phyloP scores from a whole-genome alignment of 371 early-diverging fungal genomes.

The Funneliformis caledonium region DNA sequence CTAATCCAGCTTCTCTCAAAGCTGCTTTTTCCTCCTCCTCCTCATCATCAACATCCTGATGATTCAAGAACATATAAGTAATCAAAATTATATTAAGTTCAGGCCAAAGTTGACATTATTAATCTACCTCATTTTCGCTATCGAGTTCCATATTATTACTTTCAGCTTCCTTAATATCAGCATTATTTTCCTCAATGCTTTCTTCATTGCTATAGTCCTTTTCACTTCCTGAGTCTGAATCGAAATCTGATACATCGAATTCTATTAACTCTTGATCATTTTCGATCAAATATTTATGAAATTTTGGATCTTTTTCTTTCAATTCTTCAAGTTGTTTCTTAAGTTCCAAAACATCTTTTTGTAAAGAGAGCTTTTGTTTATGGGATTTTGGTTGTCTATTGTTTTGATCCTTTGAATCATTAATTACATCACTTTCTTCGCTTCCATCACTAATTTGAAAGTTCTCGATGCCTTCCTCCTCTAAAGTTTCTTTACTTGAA shows the following conservation, averaged over 20 bases:
- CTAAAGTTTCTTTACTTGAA: conserved; percentile 50
- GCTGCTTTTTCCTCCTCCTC: conserved; percentile 12
- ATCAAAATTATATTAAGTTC: neutral
- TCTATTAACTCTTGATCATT: conserved; percentile 83
- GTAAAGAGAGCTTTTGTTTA: conserved; percentile 38
- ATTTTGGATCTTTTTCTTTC: conserved; percentile 86
- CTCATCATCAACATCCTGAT: neutral
- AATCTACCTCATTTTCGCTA: conserved; percentile 8
- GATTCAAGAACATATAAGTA: conserved; percentile 10
- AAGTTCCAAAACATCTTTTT: conserved; percentile 63
- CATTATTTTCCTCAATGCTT: conserved; percentile 50
- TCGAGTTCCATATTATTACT: conserved; percentile 34
- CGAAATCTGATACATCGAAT: conserved; percentile 71
- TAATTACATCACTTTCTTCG: conserved; percentile 50
- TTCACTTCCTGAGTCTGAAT: conserved; percentile 46
- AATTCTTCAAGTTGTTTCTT: conserved; percentile 78
- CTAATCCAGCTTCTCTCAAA: conserved; percentile 4
- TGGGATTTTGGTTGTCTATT: conserved; percentile 39
- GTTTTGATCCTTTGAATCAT: conserved; percentile 44
- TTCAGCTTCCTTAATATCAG: neutral
- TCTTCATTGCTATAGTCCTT: conserved; percentile 43
- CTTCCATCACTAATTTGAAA: conserved; percentile 45
- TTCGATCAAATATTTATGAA: conserved; percentile 85
- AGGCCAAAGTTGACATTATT: neutral
- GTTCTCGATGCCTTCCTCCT: conserved; percentile 50